Percentiles rank a stretch among this genome's conserved stretches.
These are phyloP conservation scores for Pascua guehoae DNA, from an alignment of 1,284 basidiomycete genomes.

Conservation along the genomic window DNA sequence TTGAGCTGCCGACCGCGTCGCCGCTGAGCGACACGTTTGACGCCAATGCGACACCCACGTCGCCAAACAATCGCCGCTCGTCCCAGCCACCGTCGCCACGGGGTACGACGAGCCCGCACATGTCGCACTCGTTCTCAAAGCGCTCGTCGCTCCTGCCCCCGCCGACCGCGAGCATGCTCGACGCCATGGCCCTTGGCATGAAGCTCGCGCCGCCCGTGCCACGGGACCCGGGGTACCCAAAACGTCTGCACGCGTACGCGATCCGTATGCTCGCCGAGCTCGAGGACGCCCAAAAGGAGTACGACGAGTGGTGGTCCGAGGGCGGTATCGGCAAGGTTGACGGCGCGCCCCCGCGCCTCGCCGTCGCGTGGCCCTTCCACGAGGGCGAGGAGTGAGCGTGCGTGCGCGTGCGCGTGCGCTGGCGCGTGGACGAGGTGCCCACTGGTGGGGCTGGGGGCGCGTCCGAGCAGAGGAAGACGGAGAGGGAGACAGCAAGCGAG, in stretches of 20 bases:
- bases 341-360: slow-evolving; percentile 48
- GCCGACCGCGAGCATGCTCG: slow-evolving; percentile 40
- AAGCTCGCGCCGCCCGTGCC: slow-evolving; percentile 6
- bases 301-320: slow-evolving; percentile 51
- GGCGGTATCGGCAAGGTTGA: slow-evolving; percentile 47
- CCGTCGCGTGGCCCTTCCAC: slow-evolving; percentile 50
- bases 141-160: slow-evolving; percentile 47
- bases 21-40: slow-evolving; percentile 50
- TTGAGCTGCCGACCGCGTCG: slow-evolving; percentile 48
- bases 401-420: background rate
- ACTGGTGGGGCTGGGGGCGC: too few species aligned
- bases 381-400: slow-evolving; percentile 43
- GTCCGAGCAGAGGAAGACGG: background rate
- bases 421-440: too few species aligned
- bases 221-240: slow-evolving; percentile 34
- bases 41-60: slow-evolving; percentile 12
- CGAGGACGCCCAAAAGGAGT: slow-evolving; percentile 53
- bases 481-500: background rate
- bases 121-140: slow-evolving; percentile 48
- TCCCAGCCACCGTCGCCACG: slow-evolving; percentile 35
- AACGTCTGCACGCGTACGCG: slow-evolving; percentile 51
- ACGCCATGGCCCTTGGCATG: slow-evolving; percentile 21
- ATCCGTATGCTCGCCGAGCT: slow-evolving; percentile 52
- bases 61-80: slow-evolving; percentile 13
- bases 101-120: slow-evolving; percentile 40